Evolutionary conservation across 2,329 filamentous ascomycete species (phyloP).

Genomic region (Hymenoscyphus fraxineus): DNA sequence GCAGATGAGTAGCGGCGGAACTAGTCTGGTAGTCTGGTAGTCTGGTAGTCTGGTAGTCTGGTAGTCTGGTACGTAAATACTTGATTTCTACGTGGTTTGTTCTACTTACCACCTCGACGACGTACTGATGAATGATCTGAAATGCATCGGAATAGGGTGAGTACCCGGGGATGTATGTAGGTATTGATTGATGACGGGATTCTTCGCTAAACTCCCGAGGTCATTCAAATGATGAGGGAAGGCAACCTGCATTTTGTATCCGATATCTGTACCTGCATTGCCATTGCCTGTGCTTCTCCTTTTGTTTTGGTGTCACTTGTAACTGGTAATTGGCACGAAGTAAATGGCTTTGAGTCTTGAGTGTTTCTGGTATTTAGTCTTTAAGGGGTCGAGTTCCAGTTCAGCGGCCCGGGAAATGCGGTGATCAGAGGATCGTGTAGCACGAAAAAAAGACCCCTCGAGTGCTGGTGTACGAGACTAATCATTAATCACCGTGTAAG

Average conservation of each 20-base stretch:
- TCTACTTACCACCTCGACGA: too few species aligned
- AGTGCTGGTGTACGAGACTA: background rate
- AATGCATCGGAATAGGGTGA: too few species aligned
- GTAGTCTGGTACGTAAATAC: too few species aligned
- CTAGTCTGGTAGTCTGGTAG: too few species aligned
- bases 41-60: too few species aligned
- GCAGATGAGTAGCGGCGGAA: background rate
- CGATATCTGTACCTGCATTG: background rate
- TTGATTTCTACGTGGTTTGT: too few species aligned
- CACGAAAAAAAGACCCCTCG: background rate
- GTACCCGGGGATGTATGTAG: too few species aligned
- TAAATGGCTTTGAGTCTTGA: background rate
- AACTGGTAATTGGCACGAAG: background rate
- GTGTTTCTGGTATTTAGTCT: background rate
- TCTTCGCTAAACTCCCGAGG: too few species aligned
- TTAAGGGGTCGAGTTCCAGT: background rate
- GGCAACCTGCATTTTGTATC: conserved; percentile 1
- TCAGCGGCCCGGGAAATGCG: conserved; percentile 5
- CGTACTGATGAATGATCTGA: too few species aligned
- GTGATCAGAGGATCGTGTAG: background rate
- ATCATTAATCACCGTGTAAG: background rate
- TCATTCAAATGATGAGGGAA: background rate
- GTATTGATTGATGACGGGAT: too few species aligned
- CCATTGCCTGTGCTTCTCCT: background rate
- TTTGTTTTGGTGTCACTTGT: background rate